A percentile compares a stretch with the other conserved stretches of the same genome.
Conservation (phyloP, 1,284 basidiomycete genomes). For the Cerioporus squamosus region DNA sequence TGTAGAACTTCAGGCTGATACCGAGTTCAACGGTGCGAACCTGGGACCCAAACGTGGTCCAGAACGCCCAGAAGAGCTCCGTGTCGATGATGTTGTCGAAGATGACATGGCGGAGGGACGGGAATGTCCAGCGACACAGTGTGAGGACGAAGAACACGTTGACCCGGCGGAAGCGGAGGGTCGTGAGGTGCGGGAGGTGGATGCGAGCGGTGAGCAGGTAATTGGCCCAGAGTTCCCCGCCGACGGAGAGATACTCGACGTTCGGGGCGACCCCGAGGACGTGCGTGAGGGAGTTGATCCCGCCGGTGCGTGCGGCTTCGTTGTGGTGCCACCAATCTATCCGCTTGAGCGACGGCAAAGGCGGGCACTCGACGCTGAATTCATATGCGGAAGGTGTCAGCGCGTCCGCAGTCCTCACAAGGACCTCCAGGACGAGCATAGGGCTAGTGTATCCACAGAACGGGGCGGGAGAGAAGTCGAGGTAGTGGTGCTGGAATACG, state of each 20-base stretch:
- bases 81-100: conserved; percentile 48
- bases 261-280: conserved; percentile 58
- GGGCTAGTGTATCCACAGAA: conserved; percentile 46
- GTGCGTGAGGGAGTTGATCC: conserved; percentile 62
- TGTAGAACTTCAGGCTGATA: conserved; percentile 52
- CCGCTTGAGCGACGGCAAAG: conserved; percentile 56
- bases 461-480: conserved; percentile 34
- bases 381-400: conserved; percentile 50
- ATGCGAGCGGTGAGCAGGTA: conserved; percentile 30
- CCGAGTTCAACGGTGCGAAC: conserved; percentile 63
- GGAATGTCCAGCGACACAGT: conserved; percentile 56
- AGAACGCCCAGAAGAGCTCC: conserved; percentile 39
- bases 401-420: conserved; percentile 45
- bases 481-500: conserved; percentile 56
- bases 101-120: conserved; percentile 52
- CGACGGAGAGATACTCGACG: conserved; percentile 60
- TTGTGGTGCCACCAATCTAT: conserved; percentile 71
- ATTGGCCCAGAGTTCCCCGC: conserved; percentile 47
- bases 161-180: conserved; percentile 54
- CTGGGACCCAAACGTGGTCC: conserved; percentile 54
- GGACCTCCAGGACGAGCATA: conserved; percentile 57
- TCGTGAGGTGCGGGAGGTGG: conserved; percentile 46
- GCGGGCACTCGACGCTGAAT: conserved; percentile 50
- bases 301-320: conserved; percentile 64
- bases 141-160: conserved; percentile 55